Evolutionary conservation across 1,284 basidiomycete genomes (phyloP).

Genomic region (Microbotryomycetes sp.): DNA sequence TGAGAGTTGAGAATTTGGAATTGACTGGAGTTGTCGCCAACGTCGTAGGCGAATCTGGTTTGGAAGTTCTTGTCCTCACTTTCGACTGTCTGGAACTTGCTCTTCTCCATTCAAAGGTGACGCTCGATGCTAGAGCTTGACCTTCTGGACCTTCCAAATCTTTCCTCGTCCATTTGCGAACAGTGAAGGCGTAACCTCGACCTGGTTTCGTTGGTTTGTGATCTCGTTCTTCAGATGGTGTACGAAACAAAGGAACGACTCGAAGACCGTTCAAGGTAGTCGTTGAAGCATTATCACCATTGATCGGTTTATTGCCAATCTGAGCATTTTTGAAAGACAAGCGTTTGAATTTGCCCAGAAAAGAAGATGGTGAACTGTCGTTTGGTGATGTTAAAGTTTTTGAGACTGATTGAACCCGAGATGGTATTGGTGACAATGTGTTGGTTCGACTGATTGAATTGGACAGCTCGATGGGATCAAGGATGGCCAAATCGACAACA

Average conservation of each 20-base stretch:
- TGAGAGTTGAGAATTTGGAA: too few species aligned
- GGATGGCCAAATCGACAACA: slow-evolving; percentile 41
- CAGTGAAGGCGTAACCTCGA: slow-evolving; percentile 65
- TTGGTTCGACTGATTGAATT: slow-evolving; percentile 18
- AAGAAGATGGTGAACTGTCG: slow-evolving; percentile 6
- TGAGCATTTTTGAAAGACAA: slow-evolving; percentile 19
- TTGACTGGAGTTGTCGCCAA: neutral
- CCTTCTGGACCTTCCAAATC: slow-evolving; percentile 29
- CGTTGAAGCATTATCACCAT: neutral
- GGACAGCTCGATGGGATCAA: slow-evolving; percentile 58
- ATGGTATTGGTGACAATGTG: slow-evolving; percentile 5
- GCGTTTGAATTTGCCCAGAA: slow-evolving; percentile 32
- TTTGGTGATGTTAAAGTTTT: neutral
- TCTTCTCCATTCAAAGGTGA: slow-evolving; percentile 64
- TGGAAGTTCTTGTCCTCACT: neutral
- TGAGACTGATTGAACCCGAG: slow-evolving; percentile 15
- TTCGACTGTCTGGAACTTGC: neutral
- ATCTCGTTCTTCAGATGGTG: neutral
- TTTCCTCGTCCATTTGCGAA: slow-evolving; percentile 54
- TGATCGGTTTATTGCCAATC: neutral
- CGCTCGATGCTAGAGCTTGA: slow-evolving; percentile 49
- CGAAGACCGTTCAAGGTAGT: slow-evolving; percentile 1
- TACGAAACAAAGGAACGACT: slow-evolving; percentile 9
- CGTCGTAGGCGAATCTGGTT: neutral
- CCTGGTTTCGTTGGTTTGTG: neutral